Conservation (phyloP, 192 early-diverging fungal genomes). For the Geosiphon pyriformis region DNA sequence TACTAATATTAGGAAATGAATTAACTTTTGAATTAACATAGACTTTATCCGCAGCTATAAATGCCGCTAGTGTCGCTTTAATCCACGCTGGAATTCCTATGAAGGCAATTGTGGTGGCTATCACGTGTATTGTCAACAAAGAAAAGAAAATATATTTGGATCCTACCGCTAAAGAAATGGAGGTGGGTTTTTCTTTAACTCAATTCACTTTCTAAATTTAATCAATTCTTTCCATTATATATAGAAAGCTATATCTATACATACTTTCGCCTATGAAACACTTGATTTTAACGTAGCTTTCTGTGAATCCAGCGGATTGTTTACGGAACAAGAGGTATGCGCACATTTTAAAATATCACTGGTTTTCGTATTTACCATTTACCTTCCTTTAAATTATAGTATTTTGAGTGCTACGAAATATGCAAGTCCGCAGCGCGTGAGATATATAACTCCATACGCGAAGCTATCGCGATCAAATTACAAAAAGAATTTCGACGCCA, state of each 20-base stretch:
- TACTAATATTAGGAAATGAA: background rate
- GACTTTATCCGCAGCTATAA: slow-evolving; percentile 72
- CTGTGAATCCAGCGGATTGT: slow-evolving; percentile 70
- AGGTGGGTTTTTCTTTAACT: slow-evolving; percentile 35
- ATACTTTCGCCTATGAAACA: slow-evolving; percentile 82
- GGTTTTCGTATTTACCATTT: background rate
- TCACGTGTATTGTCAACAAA: slow-evolving; percentile 62
- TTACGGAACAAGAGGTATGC: slow-evolving; percentile 57
- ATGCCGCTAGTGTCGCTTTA: slow-evolving; percentile 78
- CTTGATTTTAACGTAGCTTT: slow-evolving; percentile 44
- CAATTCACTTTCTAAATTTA: background rate
- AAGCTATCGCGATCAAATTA: background rate
- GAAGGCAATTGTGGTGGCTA: slow-evolving; percentile 59
- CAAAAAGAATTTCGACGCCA: background rate
- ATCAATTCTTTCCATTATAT: background rate
- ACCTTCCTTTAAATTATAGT: slow-evolving; percentile 23
- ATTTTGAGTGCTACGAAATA: slow-evolving; percentile 34
- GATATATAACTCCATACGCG: background rate
- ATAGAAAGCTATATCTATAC: slow-evolving; percentile 61
- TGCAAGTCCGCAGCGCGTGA: slow-evolving; percentile 28
- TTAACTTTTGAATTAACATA: slow-evolving; percentile 20
- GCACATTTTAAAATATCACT: background rate
- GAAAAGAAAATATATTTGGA: slow-evolving; percentile 67
- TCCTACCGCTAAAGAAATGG: slow-evolving; percentile 69
- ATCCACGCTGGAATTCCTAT: slow-evolving; percentile 88